Conservation (phyloP, 371 early-diverging fungal genomes). For the Haplosporangium sp. region DNA sequence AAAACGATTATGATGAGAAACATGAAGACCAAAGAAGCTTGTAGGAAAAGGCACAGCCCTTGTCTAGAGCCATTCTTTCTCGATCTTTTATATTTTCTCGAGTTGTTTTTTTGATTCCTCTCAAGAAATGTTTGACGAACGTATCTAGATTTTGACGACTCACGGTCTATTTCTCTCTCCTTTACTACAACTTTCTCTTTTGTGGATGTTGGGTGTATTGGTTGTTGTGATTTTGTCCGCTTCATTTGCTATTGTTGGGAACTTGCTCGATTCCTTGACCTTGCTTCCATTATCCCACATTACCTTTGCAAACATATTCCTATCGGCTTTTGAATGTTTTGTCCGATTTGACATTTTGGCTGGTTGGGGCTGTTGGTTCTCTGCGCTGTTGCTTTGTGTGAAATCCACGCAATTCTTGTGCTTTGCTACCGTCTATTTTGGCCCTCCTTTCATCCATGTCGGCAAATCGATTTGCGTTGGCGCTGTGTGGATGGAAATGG, state of each 20-base stretch:
- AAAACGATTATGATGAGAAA: slow-evolving; percentile 52
- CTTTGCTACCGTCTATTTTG: slow-evolving; percentile 46
- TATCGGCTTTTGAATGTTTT: slow-evolving; percentile 16
- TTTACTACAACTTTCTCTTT: not conserved
- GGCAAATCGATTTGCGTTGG: slow-evolving; percentile 29
- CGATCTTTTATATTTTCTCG: slow-evolving; percentile 29
- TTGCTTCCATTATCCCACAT: slow-evolving; percentile 28
- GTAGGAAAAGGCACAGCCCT: not conserved
- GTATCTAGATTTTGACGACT: slow-evolving; percentile 55
- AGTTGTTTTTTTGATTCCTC: slow-evolving; percentile 58
- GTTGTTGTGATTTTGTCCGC: slow-evolving; percentile 11
- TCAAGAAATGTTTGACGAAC: slow-evolving; percentile 52
- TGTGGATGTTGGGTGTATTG: slow-evolving; percentile 5
- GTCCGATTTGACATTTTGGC: slow-evolving; percentile 18
- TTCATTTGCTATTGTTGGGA: slow-evolving; percentile 16
- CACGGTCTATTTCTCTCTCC: slow-evolving; percentile 42
- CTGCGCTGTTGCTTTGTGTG: slow-evolving; percentile 43
- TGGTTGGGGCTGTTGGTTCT: slow-evolving; percentile 55
- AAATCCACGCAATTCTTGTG: slow-evolving; percentile 35
- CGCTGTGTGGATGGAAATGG: slow-evolving; percentile 26
- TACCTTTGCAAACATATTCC: slow-evolving; percentile 26
- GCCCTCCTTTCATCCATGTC: slow-evolving; percentile 41
- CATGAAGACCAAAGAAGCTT: slow-evolving; percentile 8
- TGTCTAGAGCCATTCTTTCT: slow-evolving; percentile 1
- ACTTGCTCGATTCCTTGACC: slow-evolving; percentile 11